Conservation (phyloP, 2,329 filamentous ascomycete genomes). For the Stachybotrys echinatus region DNA sequence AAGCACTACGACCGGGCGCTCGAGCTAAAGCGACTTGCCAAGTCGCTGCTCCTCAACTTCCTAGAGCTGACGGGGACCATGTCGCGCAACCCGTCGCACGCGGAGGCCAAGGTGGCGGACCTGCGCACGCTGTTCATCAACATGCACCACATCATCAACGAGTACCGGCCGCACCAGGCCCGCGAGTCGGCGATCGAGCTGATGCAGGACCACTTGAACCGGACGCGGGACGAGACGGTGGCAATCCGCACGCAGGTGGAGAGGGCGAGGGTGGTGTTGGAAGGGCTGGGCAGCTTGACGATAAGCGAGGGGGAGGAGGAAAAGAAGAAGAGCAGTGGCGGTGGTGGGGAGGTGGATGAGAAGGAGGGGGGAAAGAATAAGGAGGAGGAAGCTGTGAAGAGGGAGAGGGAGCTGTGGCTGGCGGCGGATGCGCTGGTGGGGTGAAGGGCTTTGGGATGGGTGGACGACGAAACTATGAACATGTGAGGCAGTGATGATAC, state of each 20-base stretch:
- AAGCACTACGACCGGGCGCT: constrained; percentile 59
- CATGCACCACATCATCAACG: constrained; percentile 87
- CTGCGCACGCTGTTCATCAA: constrained; percentile 82
- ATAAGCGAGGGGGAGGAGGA: constrained; percentile 11
- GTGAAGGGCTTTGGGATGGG: constrained; percentile 10
- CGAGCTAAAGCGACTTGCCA: constrained; percentile 71
- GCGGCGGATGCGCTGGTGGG: constrained; percentile 35
- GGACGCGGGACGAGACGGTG: constrained; percentile 66
- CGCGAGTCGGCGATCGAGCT: constrained; percentile 79
- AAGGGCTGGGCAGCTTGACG: constrained; percentile 56
- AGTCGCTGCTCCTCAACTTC: constrained; percentile 83
- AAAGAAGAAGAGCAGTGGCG: constrained; percentile 14
- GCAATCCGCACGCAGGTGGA: constrained; percentile 62
- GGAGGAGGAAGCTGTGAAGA: constrained; percentile 11
- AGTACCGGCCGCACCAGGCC: constrained; percentile 90
- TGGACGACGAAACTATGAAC: too few relatives aligned
- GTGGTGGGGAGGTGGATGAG: not conserved
- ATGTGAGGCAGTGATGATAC: too few relatives aligned
- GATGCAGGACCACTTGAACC: constrained; percentile 80
- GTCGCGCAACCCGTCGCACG: constrained; percentile 34
- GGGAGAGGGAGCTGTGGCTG: constrained; percentile 34
- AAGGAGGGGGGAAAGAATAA: constrained; percentile 4
- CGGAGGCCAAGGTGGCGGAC: constrained; percentile 68
- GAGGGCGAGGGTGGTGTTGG: constrained; percentile 68
- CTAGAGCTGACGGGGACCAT: constrained; percentile 67